Evolutionary conservation across 441 rosid genomes (phyloP).

Genomic region (Biscutella laevigata): DNA sequence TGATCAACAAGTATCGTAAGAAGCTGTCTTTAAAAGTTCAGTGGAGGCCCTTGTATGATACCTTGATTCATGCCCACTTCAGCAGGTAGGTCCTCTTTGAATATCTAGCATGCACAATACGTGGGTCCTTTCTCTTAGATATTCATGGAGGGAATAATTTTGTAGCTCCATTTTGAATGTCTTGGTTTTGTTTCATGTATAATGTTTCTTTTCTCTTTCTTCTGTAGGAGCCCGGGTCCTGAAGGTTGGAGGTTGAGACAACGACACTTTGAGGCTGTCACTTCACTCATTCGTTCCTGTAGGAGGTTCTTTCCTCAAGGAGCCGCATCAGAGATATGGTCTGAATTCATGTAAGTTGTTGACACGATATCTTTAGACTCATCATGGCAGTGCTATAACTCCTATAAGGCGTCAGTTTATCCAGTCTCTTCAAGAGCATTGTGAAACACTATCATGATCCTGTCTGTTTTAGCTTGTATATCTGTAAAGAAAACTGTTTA

Average conservation of each 20-base stretch:
- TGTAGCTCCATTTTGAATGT: not conserved
- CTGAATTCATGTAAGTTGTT: conserved; percentile 74
- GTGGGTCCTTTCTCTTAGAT: conserved; percentile 1
- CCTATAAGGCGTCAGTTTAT: not conserved
- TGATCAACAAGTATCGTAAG: conserved; percentile 73
- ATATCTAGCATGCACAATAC: not conserved
- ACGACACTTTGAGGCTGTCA: conserved; percentile 77
- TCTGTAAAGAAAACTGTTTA: not conserved
- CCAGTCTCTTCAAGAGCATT: not conserved
- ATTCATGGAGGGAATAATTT: not conserved
- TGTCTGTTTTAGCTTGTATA: conserved; percentile 1
- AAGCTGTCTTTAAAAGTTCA: conserved; percentile 64
- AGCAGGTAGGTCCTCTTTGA: conserved; percentile 50
- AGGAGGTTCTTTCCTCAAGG: conserved; percentile 82
- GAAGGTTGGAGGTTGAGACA: conserved; percentile 99
- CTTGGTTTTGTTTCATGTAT: not conserved
- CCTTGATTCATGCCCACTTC: conserved; percentile 78
- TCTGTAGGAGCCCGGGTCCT: conserved; percentile 86
- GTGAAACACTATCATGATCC: not conserved
- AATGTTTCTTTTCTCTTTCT: not conserved
- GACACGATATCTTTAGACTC: conserved; percentile 1
- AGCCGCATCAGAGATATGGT: conserved; percentile 93
- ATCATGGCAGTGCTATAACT: conserved; percentile 9
- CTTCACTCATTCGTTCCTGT: conserved; percentile 85
- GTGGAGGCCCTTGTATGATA: conserved; percentile 93